These are phyloP conservation scores for Chloris gayana DNA, from an alignment of 176 grass and related monocot species.

Conservation along the genomic window DNA sequence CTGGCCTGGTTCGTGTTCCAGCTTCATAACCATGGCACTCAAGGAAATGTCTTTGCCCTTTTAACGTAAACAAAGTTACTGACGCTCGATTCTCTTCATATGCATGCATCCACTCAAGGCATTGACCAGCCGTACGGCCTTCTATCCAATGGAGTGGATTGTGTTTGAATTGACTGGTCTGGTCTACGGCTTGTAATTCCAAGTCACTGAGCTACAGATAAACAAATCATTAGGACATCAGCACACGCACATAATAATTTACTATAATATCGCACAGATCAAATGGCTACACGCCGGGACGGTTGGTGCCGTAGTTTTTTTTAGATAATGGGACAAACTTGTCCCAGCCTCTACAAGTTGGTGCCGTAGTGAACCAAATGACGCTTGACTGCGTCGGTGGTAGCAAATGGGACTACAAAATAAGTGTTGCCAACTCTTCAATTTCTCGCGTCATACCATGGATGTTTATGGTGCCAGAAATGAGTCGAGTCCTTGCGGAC, in stretches of 20 bases:
- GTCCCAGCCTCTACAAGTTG: too few relatives aligned
- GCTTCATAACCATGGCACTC: background rate
- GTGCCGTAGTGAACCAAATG: background rate
- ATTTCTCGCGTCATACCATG: too few relatives aligned
- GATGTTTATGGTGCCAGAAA: too few relatives aligned
- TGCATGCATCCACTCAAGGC: background rate
- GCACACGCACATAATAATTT: background rate
- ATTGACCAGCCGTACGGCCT: background rate
- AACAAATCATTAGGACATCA: background rate
- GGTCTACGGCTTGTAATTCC: background rate
- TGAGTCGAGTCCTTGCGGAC: too few relatives aligned
- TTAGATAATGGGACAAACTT: too few relatives aligned
- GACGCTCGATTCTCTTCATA: background rate
- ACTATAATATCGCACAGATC: background rate
- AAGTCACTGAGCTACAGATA: background rate
- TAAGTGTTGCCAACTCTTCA: too few relatives aligned
- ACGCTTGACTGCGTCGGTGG: background rate
- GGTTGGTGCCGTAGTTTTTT: too few relatives aligned
- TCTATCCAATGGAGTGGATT: background rate
- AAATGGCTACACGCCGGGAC: background rate
- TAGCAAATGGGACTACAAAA: background rate
- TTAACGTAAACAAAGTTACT: background rate
- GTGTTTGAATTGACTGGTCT: background rate
- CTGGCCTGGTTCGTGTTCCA: background rate
- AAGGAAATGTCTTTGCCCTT: background rate